Evolutionary conservation across 176 grass and related monocot species (phyloP).

Genomic region (Microstegium vimineum): DNA sequence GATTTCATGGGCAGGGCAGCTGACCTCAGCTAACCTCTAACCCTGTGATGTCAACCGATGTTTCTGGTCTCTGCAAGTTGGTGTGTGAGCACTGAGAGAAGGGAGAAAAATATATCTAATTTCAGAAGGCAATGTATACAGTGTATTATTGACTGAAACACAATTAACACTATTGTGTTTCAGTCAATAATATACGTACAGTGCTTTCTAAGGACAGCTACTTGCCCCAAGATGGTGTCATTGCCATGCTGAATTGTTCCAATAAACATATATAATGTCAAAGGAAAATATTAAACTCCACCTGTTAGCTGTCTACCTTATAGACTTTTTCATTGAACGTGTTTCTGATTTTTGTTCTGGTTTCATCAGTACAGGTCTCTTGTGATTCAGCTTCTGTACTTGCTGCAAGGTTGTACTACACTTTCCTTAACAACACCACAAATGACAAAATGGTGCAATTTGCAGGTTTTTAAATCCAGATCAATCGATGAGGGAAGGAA

Average conservation of each 20-base stretch:
- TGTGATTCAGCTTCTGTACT: constrained; percentile 9
- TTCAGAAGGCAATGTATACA: neutral
- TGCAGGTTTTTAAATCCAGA: neutral
- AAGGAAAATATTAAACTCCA: neutral
- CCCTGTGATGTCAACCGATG: constrained; percentile 40
- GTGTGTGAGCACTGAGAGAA: neutral
- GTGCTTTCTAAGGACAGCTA: neutral
- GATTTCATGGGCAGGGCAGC: neutral
- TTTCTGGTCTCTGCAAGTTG: constrained; percentile 12
- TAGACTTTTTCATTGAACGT: neutral
- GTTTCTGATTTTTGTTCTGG: neutral
- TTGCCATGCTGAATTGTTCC: neutral
- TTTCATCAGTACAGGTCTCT: constrained; percentile 13
- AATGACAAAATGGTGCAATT: constrained; percentile 19
- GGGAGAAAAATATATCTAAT: neutral
- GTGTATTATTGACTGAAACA: too few relatives aligned
- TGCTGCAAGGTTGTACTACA: constrained; percentile 3
- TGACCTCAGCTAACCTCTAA: constrained; percentile 26
- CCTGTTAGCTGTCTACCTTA: neutral
- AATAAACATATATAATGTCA: constrained; percentile 1
- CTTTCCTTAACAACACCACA: neutral
- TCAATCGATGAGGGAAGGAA: neutral
- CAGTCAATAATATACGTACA: neutral
- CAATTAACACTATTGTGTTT: neutral
- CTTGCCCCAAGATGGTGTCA: neutral